Percentiles rank a stretch among this genome's conserved stretches.
These are phyloP conservation scores for Thozetella sp. DNA, from an alignment of 495 filamentous ascomycete species.

Conservation along the genomic window DNA sequence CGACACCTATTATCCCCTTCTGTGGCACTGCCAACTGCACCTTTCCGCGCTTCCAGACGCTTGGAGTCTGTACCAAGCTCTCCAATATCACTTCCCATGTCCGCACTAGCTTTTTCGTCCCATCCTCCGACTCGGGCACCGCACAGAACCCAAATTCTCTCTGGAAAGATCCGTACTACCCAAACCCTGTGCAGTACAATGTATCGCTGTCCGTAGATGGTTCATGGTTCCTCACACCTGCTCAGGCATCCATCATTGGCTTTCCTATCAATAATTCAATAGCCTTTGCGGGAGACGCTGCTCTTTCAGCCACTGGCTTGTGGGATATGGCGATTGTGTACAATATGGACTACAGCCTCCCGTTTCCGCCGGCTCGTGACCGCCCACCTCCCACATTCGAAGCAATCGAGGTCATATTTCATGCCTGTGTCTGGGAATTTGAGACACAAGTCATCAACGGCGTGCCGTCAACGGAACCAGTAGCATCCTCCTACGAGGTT, in stretches of 20 bases:
- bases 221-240: too few species aligned
- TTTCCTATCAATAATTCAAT: too few species aligned
- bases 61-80: neutral
- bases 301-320: too few species aligned
- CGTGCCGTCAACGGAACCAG: neutral
- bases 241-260: too few species aligned
- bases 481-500: neutral
- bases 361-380: neutral
- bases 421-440: neutral
- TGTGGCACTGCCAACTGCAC: neutral
- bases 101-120: too few species aligned
- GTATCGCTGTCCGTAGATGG: too few species aligned
- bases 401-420: neutral
- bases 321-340: too few species aligned
- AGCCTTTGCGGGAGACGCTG: too few species aligned
- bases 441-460: neutral
- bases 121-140: too few species aligned
- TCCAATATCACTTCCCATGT: neutral
- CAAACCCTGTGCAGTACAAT: too few species aligned
- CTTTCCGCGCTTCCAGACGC: neutral
- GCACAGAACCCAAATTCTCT: neutral
- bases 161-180: neutral
- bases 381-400: neutral
- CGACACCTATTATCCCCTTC: neutral
- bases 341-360: neutral